phyloP scores from a whole-genome alignment of 352 stramenopile genomes.

The Phytophthora gonapodyides region DNA sequence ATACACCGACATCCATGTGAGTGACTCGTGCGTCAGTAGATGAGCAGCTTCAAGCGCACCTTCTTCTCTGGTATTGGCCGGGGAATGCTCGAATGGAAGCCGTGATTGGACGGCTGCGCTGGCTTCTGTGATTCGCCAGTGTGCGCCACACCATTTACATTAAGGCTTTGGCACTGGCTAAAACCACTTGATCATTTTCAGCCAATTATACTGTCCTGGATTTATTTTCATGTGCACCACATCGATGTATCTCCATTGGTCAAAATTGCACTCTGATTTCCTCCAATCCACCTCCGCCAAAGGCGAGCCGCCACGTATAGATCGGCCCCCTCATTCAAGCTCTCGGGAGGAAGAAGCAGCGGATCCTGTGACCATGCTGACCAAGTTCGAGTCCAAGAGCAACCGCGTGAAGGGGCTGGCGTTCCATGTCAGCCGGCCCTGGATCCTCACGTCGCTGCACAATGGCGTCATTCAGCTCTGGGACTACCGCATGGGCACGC shows the following conservation, averaged over 20 bases:
- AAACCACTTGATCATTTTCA: background rate
- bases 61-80: slow-evolving; percentile 9
- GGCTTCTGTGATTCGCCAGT: slow-evolving; percentile 23
- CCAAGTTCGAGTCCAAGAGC: slow-evolving; percentile 99
- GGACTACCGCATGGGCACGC: slow-evolving; percentile 99
- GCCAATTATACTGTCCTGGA: background rate
- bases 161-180: background rate
- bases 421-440: slow-evolving; percentile 98
- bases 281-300: slow-evolving; percentile 13
- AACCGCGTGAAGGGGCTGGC: slow-evolving; percentile 99
- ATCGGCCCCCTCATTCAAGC: slow-evolving; percentile 20
- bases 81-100: slow-evolving; percentile 23
- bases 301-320: slow-evolving; percentile 19
- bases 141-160: slow-evolving; percentile 11
- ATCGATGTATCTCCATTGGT: background rate
- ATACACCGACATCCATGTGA: slow-evolving; percentile 3
- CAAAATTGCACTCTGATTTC: background rate
- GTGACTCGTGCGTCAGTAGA: slow-evolving; percentile 2
- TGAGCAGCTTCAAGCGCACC: background rate
- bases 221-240: too few relatives aligned
- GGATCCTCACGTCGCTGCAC: slow-evolving; percentile 99
- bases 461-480: slow-evolving; percentile 98
- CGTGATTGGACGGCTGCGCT: slow-evolving; percentile 30
- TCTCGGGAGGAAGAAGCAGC: slow-evolving; percentile 5
- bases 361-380: slow-evolving; percentile 89